phyloP scores from a whole-genome alignment of 495 filamentous ascomycete genomes.

The Talaromyces proteolyticus region DNA sequence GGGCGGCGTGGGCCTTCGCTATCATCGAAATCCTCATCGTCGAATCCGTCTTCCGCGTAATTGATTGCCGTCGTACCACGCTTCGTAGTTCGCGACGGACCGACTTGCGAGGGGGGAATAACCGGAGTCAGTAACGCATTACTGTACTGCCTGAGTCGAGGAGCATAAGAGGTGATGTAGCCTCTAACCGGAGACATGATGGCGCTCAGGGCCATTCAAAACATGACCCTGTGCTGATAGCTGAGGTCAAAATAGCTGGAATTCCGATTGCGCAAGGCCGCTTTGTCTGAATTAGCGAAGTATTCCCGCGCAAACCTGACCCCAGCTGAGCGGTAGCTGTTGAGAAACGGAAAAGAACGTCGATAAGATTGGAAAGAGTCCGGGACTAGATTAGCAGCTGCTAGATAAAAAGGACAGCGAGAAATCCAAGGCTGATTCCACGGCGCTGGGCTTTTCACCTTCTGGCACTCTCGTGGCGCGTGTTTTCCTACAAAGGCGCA shows the following conservation, averaged over 20 bases:
- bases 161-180: constrained; percentile 86
- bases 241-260: not conserved
- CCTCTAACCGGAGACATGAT: constrained; percentile 71
- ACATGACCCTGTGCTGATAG: constrained; percentile 28
- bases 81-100: constrained; percentile 81
- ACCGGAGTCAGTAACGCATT: constrained; percentile 91
- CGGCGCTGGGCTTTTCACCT: not conserved
- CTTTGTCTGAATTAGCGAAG: not conserved
- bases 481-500: not conserved
- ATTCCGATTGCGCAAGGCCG: not conserved
- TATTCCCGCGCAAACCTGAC: not conserved
- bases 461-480: not conserved
- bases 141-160: constrained; percentile 82
- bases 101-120: constrained; percentile 60
- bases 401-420: not conserved
- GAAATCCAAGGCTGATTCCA: not conserved
- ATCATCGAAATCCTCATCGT: constrained; percentile 92
- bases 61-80: constrained; percentile 94
- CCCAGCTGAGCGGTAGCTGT: too few species aligned
- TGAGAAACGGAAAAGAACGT: too few species aligned
- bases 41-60: constrained; percentile 93
- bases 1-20: constrained; percentile 71
- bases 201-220: constrained; percentile 38
- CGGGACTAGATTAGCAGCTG: not conserved
- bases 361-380: too few species aligned